Evolutionary conservation across 2,329 filamentous ascomycete species (phyloP).

Genomic region (Xylaria arbuscula): DNA sequence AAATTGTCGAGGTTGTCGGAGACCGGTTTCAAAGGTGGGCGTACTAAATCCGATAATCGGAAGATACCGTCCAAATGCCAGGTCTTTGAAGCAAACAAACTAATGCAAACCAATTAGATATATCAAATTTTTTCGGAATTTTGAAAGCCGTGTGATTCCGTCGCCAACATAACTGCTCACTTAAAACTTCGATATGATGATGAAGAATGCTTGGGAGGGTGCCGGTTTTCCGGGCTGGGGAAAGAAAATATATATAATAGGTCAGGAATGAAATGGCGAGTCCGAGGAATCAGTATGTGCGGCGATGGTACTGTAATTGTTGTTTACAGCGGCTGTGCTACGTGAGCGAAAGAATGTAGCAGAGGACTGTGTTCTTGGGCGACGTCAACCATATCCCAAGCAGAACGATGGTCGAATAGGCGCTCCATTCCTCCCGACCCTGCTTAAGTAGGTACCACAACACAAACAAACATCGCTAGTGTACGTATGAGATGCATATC

Average conservation of each 20-base stretch:
- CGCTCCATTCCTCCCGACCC: slow-evolving; percentile 20
- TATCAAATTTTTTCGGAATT: neutral
- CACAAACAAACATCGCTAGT: slow-evolving; percentile 15
- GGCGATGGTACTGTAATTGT: neutral
- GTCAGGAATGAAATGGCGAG: neutral
- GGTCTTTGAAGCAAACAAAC: slow-evolving; percentile 4
- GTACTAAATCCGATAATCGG: neutral
- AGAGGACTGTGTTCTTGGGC: slow-evolving; percentile 12
- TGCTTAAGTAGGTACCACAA: slow-evolving; percentile 19
- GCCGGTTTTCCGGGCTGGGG: slow-evolving; percentile 10
- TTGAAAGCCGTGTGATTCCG: neutral
- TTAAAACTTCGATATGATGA: no score
- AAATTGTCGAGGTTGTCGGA: neutral
- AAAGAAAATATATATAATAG: slow-evolving; percentile 2
- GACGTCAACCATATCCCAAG: slow-evolving; percentile 18
- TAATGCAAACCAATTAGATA: neutral
- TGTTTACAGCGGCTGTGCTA: slow-evolving; percentile 11
- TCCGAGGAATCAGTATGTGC: slow-evolving; percentile 5
- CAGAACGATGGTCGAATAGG: slow-evolving; percentile 2
- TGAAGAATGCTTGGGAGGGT: neutral
- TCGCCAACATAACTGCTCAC: neutral
- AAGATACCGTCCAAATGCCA: slow-evolving; percentile 6
- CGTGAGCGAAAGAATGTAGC: slow-evolving; percentile 19
- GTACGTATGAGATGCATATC: slow-evolving; percentile 31
- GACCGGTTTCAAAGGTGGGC: slow-evolving; percentile 5